Base-by-base conservation (phyloP, 345 rosid species). In the Lepidium didymum region DNA sequence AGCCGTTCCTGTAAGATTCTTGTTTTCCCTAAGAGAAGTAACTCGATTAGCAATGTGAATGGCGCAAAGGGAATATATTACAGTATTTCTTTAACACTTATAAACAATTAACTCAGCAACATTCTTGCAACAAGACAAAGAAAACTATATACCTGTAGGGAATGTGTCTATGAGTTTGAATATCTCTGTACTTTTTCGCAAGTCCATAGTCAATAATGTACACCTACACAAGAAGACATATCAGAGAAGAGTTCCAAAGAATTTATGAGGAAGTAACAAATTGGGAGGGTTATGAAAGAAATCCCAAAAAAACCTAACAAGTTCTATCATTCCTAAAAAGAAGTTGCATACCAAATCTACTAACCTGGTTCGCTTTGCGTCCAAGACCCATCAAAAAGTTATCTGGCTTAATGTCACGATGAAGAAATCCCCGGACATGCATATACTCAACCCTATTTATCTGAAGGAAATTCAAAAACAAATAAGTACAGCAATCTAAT, bases 331-430 rank as follows among this genome's bases (percentile, higher is more conserved):
- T 27, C 13, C 33, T 34, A 12, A 67, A 45, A 9, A 41, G 40
- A 38, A 41, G 7, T 51, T 44, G 56, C 63, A 60, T 62, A 75
- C 64, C 67, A 73, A 6, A 66, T 51, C 55, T 34, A 67, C 73
- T 69, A 62, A 89, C 99, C 99, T 94, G 99, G 85, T 94, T 94
- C 37, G 97, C 97, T 84, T 86, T 89, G 78, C 96, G 91, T 50
- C 95, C 95, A 70, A 94, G 82, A 68, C 99, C 99, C 99, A 94
- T 94, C 65, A 94, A 83, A 69, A 94, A 94, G 82, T 91, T 94
- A 75, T 89, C 99, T 57, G 99, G 99, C 80, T 94, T 94, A 56
- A 94, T 87, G 80, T 91, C 97, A 74, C 99, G 97, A 57, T 94
- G 99, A 72, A 94, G 90, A 79, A 94, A 91, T 51, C 96, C 95